Evolutionary conservation across 371 early-diverging fungal genomes (phyloP).

Genomic region (Syncephalastrum racemosum): DNA sequence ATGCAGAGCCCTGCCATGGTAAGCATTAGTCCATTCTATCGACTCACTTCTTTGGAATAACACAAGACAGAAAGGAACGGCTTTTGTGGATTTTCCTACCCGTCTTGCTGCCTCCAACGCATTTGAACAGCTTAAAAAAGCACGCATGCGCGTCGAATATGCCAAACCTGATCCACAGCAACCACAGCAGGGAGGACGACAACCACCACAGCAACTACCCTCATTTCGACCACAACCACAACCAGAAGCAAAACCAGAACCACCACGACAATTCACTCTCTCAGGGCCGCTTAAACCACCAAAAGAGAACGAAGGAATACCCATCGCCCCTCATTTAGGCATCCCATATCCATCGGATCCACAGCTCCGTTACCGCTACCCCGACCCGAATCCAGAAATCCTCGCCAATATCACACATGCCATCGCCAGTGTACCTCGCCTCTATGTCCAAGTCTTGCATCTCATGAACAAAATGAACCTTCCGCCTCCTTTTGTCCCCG

Average conservation of each 20-base stretch:
- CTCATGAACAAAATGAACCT: slow-evolving; percentile 75
- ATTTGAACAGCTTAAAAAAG: slow-evolving; percentile 27
- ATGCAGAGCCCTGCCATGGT: slow-evolving; percentile 43
- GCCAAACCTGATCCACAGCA: slow-evolving; percentile 39
- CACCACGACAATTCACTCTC: no score
- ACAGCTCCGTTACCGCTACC: slow-evolving; percentile 51
- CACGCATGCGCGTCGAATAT: slow-evolving; percentile 42
- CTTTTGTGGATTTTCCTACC: slow-evolving; percentile 50
- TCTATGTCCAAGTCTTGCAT: slow-evolving; percentile 68
- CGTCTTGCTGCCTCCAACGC: slow-evolving; percentile 36
- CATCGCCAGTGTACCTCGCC: slow-evolving; percentile 50
- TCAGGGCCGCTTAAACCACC: no score
- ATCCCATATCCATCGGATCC: slow-evolving; percentile 52
- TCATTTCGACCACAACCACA: no score
- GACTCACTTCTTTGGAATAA: background rate
- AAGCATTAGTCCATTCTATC: slow-evolving; percentile 9
- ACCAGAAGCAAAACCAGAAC: no score
- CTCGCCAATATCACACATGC: slow-evolving; percentile 52
- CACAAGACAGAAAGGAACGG: slow-evolving; percentile 42
- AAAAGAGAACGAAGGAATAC: slow-evolving; percentile 7
- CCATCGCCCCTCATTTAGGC: slow-evolving; percentile 35
- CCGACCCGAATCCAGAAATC: slow-evolving; percentile 54
- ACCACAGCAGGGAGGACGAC: slow-evolving; percentile 1
- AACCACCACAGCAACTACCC: background rate
- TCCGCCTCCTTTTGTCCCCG: slow-evolving; percentile 62